Percentiles rank a stretch among this genome's conserved stretches.
These are phyloP conservation scores for Mycena indigotica DNA, from an alignment of 768 basidiomycete genomes.

Conservation along the genomic window DNA sequence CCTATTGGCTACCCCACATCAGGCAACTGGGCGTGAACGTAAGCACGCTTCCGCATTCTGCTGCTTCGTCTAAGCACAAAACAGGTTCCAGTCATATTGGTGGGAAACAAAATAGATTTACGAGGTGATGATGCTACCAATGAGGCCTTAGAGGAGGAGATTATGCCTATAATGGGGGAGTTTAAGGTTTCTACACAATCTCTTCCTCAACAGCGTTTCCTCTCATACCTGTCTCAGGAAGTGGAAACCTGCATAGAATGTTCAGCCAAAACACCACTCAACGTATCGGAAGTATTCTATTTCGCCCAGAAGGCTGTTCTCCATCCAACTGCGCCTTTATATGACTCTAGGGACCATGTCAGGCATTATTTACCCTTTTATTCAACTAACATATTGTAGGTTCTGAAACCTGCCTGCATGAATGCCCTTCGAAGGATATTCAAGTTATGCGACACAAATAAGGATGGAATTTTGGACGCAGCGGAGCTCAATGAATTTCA, in stretches of 20 bases:
- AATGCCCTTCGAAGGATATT: conserved; percentile 92
- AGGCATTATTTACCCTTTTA: conserved; percentile 32
- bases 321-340: conserved; percentile 94
- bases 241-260: conserved; percentile 98
- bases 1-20: conserved; percentile 96
- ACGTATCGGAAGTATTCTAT: conserved; percentile 97
- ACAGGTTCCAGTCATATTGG: conserved; percentile 93
- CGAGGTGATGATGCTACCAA: conserved; percentile 93
- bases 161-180: conserved; percentile 96
- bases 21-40: conserved; percentile 95
- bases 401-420: conserved; percentile 89
- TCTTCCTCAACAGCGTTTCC: conserved; percentile 11
- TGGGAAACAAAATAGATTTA: conserved; percentile 98
- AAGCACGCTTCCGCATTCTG: conserved; percentile 24
- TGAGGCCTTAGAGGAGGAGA: conserved; percentile 91
- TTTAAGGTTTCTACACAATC: conserved; percentile 73
- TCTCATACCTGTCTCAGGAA: conserved; percentile 64
- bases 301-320: conserved; percentile 98
- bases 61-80: conserved; percentile 10
- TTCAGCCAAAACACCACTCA: conserved; percentile 87
- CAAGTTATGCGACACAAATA: conserved; percentile 92
- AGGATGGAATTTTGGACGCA: conserved; percentile 89
- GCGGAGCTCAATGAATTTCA: conserved; percentile 97
- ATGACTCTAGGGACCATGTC: conserved; percentile 96
- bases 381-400: conserved; percentile 44